Conservation (phyloP, 192 early-diverging fungal species). For the Dimargaris verticillata region DNA sequence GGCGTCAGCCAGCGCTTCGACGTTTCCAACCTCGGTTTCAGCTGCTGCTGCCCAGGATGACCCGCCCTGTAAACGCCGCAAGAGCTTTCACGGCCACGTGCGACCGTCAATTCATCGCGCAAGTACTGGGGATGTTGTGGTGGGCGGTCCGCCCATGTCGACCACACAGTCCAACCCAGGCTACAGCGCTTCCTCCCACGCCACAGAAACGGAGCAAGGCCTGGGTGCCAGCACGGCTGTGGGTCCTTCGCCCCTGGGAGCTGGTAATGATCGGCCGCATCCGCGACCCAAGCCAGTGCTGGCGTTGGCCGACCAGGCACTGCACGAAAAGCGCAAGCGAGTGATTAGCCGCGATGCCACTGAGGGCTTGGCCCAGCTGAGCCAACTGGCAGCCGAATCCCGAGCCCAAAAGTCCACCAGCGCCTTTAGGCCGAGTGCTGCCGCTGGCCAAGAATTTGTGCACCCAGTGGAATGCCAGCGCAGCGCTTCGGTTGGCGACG, state of each 20-base stretch:
- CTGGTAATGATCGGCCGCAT: no score
- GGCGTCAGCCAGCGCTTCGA: no score
- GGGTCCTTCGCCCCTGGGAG: no score
- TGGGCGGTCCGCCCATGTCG: no score
- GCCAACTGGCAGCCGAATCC: neutral
- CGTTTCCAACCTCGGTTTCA: no score
- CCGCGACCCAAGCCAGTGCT: no score
- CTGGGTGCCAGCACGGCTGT: no score
- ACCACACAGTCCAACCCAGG: no score
- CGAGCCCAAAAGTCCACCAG: neutral
- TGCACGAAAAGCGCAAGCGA: slow-evolving; percentile 7
- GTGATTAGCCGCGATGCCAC: slow-evolving; percentile 7
- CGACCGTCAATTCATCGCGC: neutral
- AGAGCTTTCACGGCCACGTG: slow-evolving; percentile 10
- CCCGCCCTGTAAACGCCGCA: slow-evolving; percentile 4
- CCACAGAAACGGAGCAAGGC: no score
- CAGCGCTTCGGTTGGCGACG: neutral
- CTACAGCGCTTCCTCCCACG: no score
- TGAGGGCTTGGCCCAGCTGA: neutral
- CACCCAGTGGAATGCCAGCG: neutral
- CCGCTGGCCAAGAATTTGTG: no score
- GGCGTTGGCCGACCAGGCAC: neutral
- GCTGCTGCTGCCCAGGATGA: neutral
- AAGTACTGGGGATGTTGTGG: no score
- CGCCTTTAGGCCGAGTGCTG: neutral